A percentile compares a stretch with the other conserved stretches of the same genome.
Evolutionary conservation across 2,329 filamentous ascomycete species (phyloP).

Genomic region (Thielaviopsis cerberus): DNA sequence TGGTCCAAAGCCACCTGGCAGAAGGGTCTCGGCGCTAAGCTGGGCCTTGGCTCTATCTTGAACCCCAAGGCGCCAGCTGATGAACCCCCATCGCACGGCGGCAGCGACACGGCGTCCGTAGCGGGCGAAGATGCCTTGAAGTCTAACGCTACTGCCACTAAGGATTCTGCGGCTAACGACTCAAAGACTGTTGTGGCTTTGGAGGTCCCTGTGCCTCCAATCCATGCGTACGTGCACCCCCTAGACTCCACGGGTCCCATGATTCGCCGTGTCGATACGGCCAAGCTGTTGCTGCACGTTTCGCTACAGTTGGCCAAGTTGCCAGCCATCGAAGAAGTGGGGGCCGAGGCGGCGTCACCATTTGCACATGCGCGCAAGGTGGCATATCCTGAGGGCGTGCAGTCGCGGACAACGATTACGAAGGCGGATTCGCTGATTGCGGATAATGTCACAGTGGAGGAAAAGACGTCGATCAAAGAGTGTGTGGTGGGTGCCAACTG

Average conservation of each 20-base stretch:
- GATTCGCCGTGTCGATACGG: conserved; percentile 75
- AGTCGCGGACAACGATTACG: conserved; percentile 63
- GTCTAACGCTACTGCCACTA: not conserved
- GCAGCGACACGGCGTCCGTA: conserved; percentile 6
- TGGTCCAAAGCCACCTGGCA: conserved; percentile 95
- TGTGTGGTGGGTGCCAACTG: conserved; percentile 75
- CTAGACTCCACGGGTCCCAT: conserved; percentile 36
- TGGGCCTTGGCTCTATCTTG: conserved; percentile 27
- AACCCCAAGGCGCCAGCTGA: conserved; percentile 7
- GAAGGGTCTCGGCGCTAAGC: conserved; percentile 55
- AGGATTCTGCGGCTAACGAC: conserved; percentile 2
- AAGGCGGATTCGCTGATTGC: conserved; percentile 66
- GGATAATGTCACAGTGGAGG: conserved; percentile 75
- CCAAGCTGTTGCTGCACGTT: conserved; percentile 59
- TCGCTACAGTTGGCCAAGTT: conserved; percentile 78
- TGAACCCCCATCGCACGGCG: conserved; percentile 3
- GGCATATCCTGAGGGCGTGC: conserved; percentile 65
- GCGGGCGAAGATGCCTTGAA: not conserved
- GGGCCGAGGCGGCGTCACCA: conserved; percentile 40
- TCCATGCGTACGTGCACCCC: conserved; percentile 69
- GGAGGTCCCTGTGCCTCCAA: conserved; percentile 38
- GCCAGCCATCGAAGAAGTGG: conserved; percentile 47
- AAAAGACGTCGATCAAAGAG: conserved; percentile 84
- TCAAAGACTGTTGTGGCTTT: conserved; percentile 14
- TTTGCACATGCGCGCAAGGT: conserved; percentile 67